Conservation (phyloP, 1,284 basidiomycete genomes). For the Ceratobasidium theobromae region DNA sequence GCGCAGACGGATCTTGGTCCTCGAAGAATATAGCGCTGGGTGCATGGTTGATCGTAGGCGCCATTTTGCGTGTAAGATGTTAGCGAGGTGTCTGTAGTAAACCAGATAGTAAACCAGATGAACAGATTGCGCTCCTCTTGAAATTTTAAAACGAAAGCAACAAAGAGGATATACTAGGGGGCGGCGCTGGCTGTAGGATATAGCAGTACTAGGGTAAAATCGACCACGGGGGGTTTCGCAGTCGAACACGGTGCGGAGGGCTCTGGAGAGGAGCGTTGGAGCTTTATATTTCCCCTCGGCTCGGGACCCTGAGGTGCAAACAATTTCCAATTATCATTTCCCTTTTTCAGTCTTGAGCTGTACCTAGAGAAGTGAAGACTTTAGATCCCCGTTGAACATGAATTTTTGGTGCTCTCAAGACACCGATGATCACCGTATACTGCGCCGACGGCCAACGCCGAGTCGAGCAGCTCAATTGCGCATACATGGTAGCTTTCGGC, state of each 20-base stretch:
- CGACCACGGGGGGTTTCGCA: not conserved
- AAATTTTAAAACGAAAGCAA: constrained; percentile 17
- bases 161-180: not conserved
- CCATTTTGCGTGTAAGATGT: not conserved
- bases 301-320: constrained; percentile 8
- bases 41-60: constrained; percentile 44
- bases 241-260: constrained; percentile 17
- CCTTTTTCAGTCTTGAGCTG: constrained; percentile 29
- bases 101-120: not conserved
- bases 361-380: constrained; percentile 14
- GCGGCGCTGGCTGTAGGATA: not conserved
- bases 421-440: no score
- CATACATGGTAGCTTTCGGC: constrained; percentile 7
- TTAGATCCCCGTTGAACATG: no score
- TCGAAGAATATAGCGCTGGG: constrained; percentile 66
- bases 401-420: no score
- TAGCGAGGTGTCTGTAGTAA: not conserved
- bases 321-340: constrained; percentile 10
- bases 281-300: constrained; percentile 18
- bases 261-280: constrained; percentile 1
- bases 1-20: constrained; percentile 48
- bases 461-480: no score
- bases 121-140: not conserved
- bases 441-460: no score
- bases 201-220: not conserved